Base-by-base conservation (phyloP, 2,329 filamentous ascomycete species). In the Verticillium nubilum region DNA sequence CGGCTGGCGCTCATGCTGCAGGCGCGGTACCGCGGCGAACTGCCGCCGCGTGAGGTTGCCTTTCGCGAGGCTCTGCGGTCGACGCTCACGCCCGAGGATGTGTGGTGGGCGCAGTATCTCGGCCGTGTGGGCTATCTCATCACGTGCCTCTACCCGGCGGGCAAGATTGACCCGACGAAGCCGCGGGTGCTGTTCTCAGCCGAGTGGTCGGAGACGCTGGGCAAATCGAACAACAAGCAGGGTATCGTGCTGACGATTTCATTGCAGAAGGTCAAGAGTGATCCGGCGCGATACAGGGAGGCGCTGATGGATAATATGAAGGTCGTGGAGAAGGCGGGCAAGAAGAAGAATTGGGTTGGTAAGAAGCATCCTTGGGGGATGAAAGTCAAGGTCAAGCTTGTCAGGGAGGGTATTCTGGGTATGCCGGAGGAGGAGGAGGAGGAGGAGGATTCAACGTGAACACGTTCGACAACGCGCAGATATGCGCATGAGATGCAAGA, bases 21-120 rank as follows among this genome's bases (percentile, higher is more conserved):
- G 65, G 84, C 87, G 58, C 76, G 87, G 54, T 89, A 86, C 72
- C 82, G 83, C 3, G 86, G 85, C 5, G 81, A 86, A 50, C 77
- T 90, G 2, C 80, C 83, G 2, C 83, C 84, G 0, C 77, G 78
- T 0, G 86, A 89, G 64, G 68, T 78, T 9, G 69, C 75, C 4
- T 86, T 87, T 65, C 82, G 83, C 31, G 68, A 73, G 1, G 76
- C 79, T 4, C 74, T 90, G 31, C 73, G 80, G 42, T 72, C 74
- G 35, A 75, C 89, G 3, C 70, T 87, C 2, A 82, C 81, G 0
- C 70, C 75, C 0, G 78, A 81, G 63, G 77, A 82, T 60, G 75
- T 80, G 12, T 90, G 87, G 86, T 90, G 86, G 87, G 80, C 82
- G 58, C 79, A 77, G 57, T 90, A 88, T 66, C 66, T 89, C 0